A percentile compares a stretch with the other conserved stretches of the same genome.
These are phyloP conservation scores for Russula lepida DNA, from an alignment of 768 basidiomycete genomes.

Conservation along the genomic window DNA sequence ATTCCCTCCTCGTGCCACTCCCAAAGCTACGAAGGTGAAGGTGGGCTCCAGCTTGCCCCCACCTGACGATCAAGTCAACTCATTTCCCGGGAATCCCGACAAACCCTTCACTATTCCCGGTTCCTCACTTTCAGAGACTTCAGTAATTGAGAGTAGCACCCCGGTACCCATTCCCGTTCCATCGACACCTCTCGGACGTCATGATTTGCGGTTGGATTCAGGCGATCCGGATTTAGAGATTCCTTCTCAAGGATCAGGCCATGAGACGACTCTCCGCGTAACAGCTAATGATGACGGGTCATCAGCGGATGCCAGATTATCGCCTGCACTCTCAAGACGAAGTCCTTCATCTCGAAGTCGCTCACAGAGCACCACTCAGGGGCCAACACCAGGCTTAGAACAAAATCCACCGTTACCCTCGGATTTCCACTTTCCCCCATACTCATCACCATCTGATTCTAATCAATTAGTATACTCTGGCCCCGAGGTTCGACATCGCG, in stretches of 20 bases:
- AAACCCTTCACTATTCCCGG: background rate
- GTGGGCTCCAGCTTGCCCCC: background rate
- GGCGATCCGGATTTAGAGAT: background rate
- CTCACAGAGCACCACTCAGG: conserved; percentile 10
- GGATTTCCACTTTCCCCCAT: conserved; percentile 34
- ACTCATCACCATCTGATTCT: conserved; percentile 11
- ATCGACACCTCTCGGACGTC: background rate
- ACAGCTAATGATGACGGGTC: background rate
- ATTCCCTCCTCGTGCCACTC: conserved; percentile 37
- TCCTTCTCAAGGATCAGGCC: background rate
- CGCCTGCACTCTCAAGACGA: background rate
- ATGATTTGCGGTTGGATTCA: conserved; percentile 1
- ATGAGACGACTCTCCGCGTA: background rate
- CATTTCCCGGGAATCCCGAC: background rate
- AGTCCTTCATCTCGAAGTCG: conserved; percentile 10
- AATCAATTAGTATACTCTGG: background rate
- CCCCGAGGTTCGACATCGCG: background rate
- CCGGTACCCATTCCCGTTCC: background rate
- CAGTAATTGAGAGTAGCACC: background rate
- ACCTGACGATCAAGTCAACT: conserved; percentile 4
- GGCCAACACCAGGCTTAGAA: background rate
- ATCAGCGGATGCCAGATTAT: background rate
- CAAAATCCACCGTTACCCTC: conserved; percentile 11
- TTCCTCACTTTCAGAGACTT: background rate
- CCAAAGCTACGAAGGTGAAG: conserved; percentile 22